Conservation (phyloP, 495 filamentous ascomycete species). For the Massariosphaeria phaeospora region DNA sequence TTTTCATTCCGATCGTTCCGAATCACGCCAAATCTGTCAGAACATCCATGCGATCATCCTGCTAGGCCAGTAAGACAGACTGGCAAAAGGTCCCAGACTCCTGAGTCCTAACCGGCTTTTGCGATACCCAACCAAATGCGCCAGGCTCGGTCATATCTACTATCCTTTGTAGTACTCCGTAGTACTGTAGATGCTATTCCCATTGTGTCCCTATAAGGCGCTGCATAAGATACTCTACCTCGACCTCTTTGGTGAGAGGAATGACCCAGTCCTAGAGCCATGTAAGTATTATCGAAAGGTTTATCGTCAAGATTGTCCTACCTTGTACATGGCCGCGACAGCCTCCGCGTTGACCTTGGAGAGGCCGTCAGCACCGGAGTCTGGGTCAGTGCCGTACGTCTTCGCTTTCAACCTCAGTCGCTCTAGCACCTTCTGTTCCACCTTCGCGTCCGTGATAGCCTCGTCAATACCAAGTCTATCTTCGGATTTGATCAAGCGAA, state of each 20-base stretch:
- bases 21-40: too few relatives aligned
- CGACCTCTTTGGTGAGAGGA: constrained; percentile 92
- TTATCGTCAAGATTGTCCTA: constrained; percentile 38
- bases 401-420: constrained; percentile 83
- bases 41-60: too few relatives aligned
- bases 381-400: constrained; percentile 92
- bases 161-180: too few relatives aligned
- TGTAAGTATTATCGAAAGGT: not conserved
- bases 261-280: constrained; percentile 73
- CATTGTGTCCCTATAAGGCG: constrained; percentile 67
- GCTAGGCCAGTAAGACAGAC: too few relatives aligned
- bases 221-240: constrained; percentile 97
- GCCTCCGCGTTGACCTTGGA: constrained; percentile 88
- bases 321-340: constrained; percentile 90
- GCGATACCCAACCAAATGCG: too few relatives aligned
- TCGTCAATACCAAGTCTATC: constrained; percentile 77
- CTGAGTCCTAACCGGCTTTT: too few relatives aligned
- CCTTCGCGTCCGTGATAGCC: constrained; percentile 83
- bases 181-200: too few relatives aligned
- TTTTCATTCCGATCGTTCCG: too few relatives aligned
- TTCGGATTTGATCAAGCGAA: constrained; percentile 67
- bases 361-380: constrained; percentile 50
- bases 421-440: constrained; percentile 90
- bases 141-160: too few relatives aligned
- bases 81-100: too few relatives aligned